Evolutionary conservation across 2,329 filamentous ascomycete species (phyloP), one percentile per base, ranked within the genome.

Genomic region (Colletotrichum echinochloae): DNA sequence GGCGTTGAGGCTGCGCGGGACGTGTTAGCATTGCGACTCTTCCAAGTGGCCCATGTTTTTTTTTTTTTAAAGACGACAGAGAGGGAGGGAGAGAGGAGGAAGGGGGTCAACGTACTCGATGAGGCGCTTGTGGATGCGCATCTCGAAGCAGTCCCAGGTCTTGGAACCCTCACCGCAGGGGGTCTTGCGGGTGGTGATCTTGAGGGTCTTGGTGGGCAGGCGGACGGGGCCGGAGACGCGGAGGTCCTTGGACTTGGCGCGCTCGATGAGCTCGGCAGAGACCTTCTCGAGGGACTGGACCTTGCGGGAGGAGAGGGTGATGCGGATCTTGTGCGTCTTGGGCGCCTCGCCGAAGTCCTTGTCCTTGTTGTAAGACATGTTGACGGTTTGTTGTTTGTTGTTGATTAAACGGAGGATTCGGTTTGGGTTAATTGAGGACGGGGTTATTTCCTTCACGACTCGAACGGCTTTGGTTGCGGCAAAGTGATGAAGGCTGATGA

Each of bases 121-220:
- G 82, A 98, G 89, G 79, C 95, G 93, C 92, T 98, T 98, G 91
- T 98, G 94, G 84, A 98, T 97, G 88, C 95, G 92, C 94, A 99
- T 97, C 92, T 99, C 95, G 86, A 89, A 99, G 85, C 89, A 91
- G 85, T 98, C 96, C 96, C 96, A 99, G 82, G 96, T 99, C 94
- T 99, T 99, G 86, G 93, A 97, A 88, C 96, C 96, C 91, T 99
- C 96, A 93, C 96, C 96, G 87, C 66, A 96, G 84, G 96, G 96
- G 76, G 96, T 98, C 93, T 99, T 99, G 82, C 96, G 93, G 89
- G 96, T 97, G 83, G 93, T 94, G 89, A 97, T 91, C 90, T 96
- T 94, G 81, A 98, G 90, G 84, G 90, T 94, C 92, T 98, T 97
- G 88, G 95, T 98, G 80, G 96, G 94, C 80, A 98, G 92, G 82